Conservation (phyloP, 176 grass and related monocot species). For the Thinopyrum elongatum region DNA sequence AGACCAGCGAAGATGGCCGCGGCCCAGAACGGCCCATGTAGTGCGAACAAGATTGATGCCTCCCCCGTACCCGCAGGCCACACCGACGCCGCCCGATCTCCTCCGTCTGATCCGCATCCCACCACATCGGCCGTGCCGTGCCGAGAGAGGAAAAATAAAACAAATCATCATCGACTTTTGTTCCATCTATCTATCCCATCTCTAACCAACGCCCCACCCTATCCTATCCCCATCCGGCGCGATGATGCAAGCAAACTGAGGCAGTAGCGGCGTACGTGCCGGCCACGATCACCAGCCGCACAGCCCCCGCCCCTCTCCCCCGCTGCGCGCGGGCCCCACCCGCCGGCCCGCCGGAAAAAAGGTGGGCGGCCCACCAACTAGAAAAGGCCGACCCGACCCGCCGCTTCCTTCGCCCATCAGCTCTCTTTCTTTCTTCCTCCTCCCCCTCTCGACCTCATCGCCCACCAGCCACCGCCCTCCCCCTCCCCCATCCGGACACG, state of each 20-base stretch:
- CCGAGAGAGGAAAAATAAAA: too few relatives aligned
- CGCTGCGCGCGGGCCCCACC: not conserved
- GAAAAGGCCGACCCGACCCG: not conserved
- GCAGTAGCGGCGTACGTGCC: not conserved
- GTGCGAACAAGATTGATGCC: too few relatives aligned
- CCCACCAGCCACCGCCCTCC: not conserved
- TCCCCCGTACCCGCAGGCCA: too few relatives aligned
- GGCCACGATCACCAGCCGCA: not conserved
- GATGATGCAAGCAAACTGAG: not conserved
- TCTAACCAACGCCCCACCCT: not conserved
- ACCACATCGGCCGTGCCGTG: too few relatives aligned
- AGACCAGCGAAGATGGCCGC: too few relatives aligned
- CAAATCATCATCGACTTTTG: too few relatives aligned
- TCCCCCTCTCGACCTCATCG: constrained; percentile 26
- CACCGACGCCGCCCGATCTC: too few relatives aligned
- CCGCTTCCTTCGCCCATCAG: not conserved
- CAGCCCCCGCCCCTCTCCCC: too few relatives aligned
- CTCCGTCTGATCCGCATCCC: too few relatives aligned
- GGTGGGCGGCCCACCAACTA: not conserved
- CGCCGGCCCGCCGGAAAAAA: not conserved
- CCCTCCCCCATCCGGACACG: not conserved
- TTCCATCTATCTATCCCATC: too few relatives aligned
- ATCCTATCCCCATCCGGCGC: not conserved
- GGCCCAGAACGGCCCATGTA: too few relatives aligned
- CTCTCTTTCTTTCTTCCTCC: not conserved